Conservation (phyloP, 2,329 filamentous ascomycete genomes). For the Botryotinia calthae region DNA sequence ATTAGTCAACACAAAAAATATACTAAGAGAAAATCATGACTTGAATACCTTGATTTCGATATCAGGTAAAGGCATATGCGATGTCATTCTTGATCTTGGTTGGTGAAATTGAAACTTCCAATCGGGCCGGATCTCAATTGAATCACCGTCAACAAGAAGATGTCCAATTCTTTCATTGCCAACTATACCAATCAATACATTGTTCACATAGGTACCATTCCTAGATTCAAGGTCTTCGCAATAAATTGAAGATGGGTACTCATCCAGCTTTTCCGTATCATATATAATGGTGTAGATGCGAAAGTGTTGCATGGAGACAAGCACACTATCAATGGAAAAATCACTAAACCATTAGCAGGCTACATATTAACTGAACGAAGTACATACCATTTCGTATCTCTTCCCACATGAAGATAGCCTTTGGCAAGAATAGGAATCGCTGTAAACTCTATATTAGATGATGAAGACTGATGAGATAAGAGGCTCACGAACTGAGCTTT, state of each 20-base stretch:
- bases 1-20: conserved; percentile 4
- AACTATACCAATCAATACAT: conserved; percentile 45
- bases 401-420: conserved; percentile 31
- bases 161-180: conserved; percentile 40
- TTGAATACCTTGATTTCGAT: conserved; percentile 40
- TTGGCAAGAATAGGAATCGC: conserved; percentile 13
- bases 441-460: neutral
- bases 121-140: conserved; percentile 43
- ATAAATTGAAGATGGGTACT: conserved; percentile 46
- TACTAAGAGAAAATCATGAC: neutral
- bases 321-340: conserved; percentile 42
- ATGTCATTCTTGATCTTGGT: conserved; percentile 17
- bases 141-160: conserved; percentile 52
- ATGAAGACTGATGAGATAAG: neutral
- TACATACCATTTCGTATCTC: conserved; percentile 36
- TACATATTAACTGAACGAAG: neutral
- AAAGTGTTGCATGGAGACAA: conserved; percentile 53
- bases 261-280: conserved; percentile 39
- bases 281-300: conserved; percentile 55
- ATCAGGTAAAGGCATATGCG: conserved; percentile 34
- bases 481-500: conserved; percentile 7
- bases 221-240: conserved; percentile 55
- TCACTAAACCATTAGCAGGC: conserved; percentile 32
- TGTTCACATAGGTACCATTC: conserved; percentile 55
- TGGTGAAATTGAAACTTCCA: conserved; percentile 42